Evolutionary conservation across 176 grass and related monocot genomes (phyloP).

Genomic region (Oryza punctata): DNA sequence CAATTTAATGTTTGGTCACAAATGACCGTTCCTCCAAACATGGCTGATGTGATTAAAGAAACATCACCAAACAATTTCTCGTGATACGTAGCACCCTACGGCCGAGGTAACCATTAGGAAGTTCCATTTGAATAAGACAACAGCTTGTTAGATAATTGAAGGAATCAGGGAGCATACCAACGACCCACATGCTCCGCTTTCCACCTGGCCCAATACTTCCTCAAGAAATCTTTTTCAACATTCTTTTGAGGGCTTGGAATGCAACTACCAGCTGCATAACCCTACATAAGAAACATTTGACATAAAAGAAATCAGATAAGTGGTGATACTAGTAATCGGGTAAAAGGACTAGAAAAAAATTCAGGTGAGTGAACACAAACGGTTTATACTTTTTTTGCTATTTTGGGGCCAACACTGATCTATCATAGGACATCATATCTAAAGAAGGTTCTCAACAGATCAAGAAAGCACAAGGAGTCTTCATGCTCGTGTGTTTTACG

Average conservation of each 20-base stretch:
- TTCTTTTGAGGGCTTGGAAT: conserved; percentile 99
- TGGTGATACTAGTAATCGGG: not conserved
- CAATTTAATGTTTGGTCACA: not conserved
- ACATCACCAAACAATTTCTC: not conserved
- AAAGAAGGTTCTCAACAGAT: not conserved
- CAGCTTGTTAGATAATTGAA: conserved; percentile 31
- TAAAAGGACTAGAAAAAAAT: conserved; percentile 27
- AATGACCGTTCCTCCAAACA: conserved; percentile 3
- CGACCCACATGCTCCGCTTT: conserved; percentile 83
- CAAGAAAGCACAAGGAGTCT: not conserved
- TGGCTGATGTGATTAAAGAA: not conserved
- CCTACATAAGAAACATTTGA: conserved; percentile 51
- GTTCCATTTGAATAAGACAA: conserved; percentile 21
- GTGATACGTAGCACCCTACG: conserved; percentile 13
- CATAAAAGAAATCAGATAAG: not conserved
- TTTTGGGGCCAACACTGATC: conserved; percentile 18
- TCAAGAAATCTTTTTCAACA: conserved; percentile 91
- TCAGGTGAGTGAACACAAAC: not conserved
- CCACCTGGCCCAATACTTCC: conserved; percentile 94
- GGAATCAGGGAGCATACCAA: conserved; percentile 60
- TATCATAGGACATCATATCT: not conserved
- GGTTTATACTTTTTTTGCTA: not conserved
- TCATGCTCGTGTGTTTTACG: not conserved
- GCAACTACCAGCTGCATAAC: conserved; percentile 90
- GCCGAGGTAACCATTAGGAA: not conserved